A percentile compares a stretch with the other conserved stretches of the same genome.
Conservation (phyloP, 202 grass and related monocot species). For the Brachypodium distachyon region DNA sequence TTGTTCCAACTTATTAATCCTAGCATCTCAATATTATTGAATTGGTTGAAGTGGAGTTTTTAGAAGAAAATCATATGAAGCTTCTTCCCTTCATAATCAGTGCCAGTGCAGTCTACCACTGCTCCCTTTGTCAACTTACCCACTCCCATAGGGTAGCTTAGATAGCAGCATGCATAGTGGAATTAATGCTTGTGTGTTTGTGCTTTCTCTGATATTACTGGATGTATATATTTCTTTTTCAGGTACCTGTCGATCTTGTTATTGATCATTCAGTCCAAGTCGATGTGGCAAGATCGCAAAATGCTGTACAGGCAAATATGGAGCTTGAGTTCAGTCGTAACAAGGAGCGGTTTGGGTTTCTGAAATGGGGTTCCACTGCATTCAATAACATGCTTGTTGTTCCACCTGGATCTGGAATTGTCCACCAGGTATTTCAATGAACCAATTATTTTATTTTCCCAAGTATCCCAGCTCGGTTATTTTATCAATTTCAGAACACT, state of each 20-base stretch:
- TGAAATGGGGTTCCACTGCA: conserved; percentile 90
- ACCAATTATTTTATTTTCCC: background rate
- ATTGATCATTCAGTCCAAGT: conserved; percentile 94
- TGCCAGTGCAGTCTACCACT: background rate
- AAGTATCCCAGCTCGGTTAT: background rate
- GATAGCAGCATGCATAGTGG: background rate
- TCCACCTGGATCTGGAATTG: conserved; percentile 92
- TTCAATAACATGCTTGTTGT: conserved; percentile 95
- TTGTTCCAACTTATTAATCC: background rate
- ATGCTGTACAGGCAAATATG: conserved; percentile 74
- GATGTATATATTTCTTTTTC: conserved; percentile 17
- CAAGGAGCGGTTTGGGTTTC: conserved; percentile 76
- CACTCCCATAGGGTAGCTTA: background rate
- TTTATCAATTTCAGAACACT: background rate
- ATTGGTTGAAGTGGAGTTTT: background rate
- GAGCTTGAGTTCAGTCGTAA: conserved; percentile 81
- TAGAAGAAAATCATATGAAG: background rate
- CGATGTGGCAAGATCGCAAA: conserved; percentile 76
- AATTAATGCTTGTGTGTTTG: background rate
- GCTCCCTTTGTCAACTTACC: conserved; percentile 4
- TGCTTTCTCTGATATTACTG: conserved; percentile 9
- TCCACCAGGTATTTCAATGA: conserved; percentile 67
- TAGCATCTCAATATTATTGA: background rate
- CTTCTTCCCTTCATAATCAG: background rate
- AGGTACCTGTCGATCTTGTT: conserved; percentile 93